Conservation (phyloP, 129 eudicot species). For the Heracleum sosnowskyi region DNA sequence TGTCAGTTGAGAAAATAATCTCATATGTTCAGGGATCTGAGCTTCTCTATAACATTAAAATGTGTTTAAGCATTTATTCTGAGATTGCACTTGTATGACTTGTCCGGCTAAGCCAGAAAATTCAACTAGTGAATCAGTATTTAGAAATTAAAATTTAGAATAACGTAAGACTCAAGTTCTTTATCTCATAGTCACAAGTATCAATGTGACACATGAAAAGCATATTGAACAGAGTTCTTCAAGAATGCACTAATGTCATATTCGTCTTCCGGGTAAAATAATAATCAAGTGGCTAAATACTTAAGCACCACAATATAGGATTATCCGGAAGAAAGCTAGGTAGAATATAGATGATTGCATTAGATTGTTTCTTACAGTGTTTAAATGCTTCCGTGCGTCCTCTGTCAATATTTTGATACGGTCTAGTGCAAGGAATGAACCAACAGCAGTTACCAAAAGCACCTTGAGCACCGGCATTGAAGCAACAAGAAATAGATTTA, state of each 20-base stretch:
- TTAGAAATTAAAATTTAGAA: background rate
- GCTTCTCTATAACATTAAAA: too few species aligned
- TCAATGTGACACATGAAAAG: too few species aligned
- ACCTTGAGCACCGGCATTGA: conserved; percentile 77
- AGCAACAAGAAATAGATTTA: conserved; percentile 56
- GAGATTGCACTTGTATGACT: background rate
- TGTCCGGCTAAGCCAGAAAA: background rate
- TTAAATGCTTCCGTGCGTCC: conserved; percentile 18
- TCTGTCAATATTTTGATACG: conserved; percentile 47
- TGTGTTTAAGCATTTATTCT: background rate
- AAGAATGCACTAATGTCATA: too few species aligned
- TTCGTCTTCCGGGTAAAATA: background rate
- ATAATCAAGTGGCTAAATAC: background rate
- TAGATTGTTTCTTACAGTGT: background rate
- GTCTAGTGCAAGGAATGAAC: conserved; percentile 62
- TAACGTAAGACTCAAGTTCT: background rate
- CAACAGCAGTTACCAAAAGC: conserved; percentile 66
- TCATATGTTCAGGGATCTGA: background rate
- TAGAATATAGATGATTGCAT: background rate
- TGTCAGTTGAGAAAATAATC: too few species aligned
- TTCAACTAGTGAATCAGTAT: background rate
- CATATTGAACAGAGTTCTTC: background rate
- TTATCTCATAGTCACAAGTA: background rate
- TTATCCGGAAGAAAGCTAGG: background rate
- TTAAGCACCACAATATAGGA: background rate